Evolutionary conservation across 768 basidiomycete species (phyloP).

Genomic region (Mycena galopus): DNA sequence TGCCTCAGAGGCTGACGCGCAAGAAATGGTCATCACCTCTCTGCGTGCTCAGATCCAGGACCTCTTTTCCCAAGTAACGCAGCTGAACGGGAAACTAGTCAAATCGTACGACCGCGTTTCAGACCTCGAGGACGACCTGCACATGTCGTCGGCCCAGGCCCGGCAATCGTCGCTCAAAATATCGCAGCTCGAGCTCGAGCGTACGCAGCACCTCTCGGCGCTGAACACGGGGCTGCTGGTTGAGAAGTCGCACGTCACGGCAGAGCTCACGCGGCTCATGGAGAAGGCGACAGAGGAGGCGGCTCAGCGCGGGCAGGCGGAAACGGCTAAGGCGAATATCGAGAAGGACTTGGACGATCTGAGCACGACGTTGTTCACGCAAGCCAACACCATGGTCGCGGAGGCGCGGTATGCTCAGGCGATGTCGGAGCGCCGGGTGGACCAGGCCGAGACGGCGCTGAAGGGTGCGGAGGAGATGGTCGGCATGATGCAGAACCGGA

Average conservation of each 20-base stretch:
- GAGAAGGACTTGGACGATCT: slow-evolving; percentile 97
- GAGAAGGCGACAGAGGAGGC: slow-evolving; percentile 97
- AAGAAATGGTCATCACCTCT: slow-evolving; percentile 85
- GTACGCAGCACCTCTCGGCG: slow-evolving; percentile 88
- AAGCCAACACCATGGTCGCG: slow-evolving; percentile 99
- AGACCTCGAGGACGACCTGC: slow-evolving; percentile 91
- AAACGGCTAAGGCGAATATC: slow-evolving; percentile 83
- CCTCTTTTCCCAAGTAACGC: slow-evolving; percentile 89
- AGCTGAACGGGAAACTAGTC: slow-evolving; percentile 94
- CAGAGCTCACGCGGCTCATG: slow-evolving; percentile 94
- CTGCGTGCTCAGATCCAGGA: slow-evolving; percentile 87
- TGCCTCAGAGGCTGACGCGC: slow-evolving; percentile 69
- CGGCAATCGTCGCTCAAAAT: slow-evolving; percentile 75
- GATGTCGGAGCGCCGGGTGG: slow-evolving; percentile 79
- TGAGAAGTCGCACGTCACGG: slow-evolving; percentile 90
- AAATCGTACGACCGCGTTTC: slow-evolving; percentile 92
- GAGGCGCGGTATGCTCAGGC: slow-evolving; percentile 81
- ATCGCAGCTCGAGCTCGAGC: slow-evolving; percentile 86
- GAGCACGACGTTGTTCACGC: slow-evolving; percentile 88
- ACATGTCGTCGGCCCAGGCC: slow-evolving; percentile 71
- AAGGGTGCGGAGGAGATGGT: slow-evolving; percentile 91
- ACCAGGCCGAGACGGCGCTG: slow-evolving; percentile 81
- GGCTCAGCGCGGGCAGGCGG: slow-evolving; percentile 90
- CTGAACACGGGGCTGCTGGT: slow-evolving; percentile 93
- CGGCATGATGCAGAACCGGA: slow-evolving; percentile 84